Conservation (phyloP, 1,139 yeast genomes). For the Pichia terricola region DNA sequence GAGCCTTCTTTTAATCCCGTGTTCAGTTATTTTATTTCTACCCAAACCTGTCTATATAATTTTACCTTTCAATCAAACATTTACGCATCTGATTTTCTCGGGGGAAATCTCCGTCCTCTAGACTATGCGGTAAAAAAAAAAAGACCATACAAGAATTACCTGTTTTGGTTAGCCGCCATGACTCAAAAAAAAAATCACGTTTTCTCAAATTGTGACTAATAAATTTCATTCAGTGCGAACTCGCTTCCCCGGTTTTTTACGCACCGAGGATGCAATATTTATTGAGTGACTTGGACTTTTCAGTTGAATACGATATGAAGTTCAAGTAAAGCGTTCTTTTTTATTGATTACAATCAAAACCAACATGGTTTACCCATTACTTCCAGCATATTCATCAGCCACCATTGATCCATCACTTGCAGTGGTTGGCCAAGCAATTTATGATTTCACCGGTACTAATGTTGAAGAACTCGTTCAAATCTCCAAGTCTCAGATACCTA, state of each 20-base stretch:
- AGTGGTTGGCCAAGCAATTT: slow-evolving; percentile 23
- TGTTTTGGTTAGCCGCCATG: not conserved
- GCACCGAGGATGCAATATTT: not conserved
- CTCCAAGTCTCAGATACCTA: slow-evolving; percentile 14
- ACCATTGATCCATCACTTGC: slow-evolving; percentile 9
- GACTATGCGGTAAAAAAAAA: not conserved
- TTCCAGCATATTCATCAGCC: slow-evolving; percentile 18
- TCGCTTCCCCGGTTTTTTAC: not conserved
- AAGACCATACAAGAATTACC: not conserved
- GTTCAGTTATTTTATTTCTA: too few species aligned
- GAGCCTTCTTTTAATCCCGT: too few species aligned
- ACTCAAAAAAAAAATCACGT: not conserved
- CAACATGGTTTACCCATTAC: slow-evolving; percentile 24
- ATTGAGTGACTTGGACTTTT: too few species aligned
- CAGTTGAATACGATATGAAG: too few species aligned
- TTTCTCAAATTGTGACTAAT: too few species aligned
- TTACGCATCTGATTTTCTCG: too few species aligned
- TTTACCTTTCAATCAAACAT: too few species aligned
- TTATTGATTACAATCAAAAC: not conserved
- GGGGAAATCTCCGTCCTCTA: not conserved
- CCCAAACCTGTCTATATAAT: too few species aligned
- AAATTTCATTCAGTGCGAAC: too few species aligned
- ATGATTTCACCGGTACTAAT: slow-evolving; percentile 12
- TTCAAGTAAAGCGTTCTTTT: not conserved
- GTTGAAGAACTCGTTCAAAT: slow-evolving; percentile 12